Evolutionary conservation across 1,284 basidiomycete genomes (phyloP), one percentile per base, ranked within the genome.

Genomic region (Cryptococcus maquisensis): DNA sequence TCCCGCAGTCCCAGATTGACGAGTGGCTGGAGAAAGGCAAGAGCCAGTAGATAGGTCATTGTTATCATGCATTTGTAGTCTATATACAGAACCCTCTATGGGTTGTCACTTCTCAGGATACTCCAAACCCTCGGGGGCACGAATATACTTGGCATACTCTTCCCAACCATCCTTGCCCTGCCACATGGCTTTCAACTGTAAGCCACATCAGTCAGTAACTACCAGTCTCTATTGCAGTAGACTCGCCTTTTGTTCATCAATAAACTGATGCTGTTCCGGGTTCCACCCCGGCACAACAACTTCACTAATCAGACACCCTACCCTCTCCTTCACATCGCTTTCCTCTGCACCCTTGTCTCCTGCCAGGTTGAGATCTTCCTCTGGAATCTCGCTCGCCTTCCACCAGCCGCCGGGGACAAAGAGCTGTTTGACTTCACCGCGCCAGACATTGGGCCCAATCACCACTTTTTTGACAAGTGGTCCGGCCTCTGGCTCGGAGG

Each of bases 1-100:
- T 96, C 48, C 82, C 88, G 1, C 76, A 87, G 59, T 82, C 84
- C 43, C 85, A 93, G 60, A 86, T 96, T n/a, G 85, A 89, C 36
- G 79, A 75, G 45, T 79, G 94, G 63, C 72, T 78, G 61, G 28
- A 6, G 28, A 73, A 57, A 32, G 59, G 55, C 35, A 40, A 46
- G 16, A 54, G 39, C 18, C 39, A 41, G 28, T 54, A 37, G 20
- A 18, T 40, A 40, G 9, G n/a, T 15, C n/a, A 40, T 18, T 7
- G 21, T 40, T 16, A n/a, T 40, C n/a, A 40, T 40, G 21, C 39
- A 40, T n/a, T 9, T 40, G 39, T 40, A 40, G 39, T 40, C 3
- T 32, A 2, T 32, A 2, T 32, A 32, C 28, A 32, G 3, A 3
- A 12, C 21, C n/a, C n/a, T 40, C 39, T 40, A 40, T 18, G 4